A percentile compares a stretch with the other conserved stretches of the same genome.
phyloP scores from a whole-genome alignment of 805 yeast species.

The Saccharomycopsis schoenii region DNA sequence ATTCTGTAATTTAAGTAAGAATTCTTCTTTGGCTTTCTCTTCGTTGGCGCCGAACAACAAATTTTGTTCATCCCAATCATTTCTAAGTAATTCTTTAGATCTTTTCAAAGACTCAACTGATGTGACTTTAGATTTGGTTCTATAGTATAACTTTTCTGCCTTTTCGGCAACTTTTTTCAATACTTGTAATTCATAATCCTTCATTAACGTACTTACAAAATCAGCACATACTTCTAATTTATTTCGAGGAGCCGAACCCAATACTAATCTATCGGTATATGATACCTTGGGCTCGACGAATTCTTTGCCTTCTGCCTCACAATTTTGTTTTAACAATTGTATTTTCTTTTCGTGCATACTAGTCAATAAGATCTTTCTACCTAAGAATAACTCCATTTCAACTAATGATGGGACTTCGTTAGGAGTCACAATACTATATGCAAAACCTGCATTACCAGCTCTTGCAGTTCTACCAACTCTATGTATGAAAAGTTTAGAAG shows the following conservation, averaged over 20 bases:
- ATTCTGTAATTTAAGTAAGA: conserved; percentile 62
- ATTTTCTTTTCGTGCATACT: conserved; percentile 57
- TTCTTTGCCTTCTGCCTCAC: conserved; percentile 31
- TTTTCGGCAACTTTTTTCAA: conserved; percentile 64
- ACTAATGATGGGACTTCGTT: conserved; percentile 81
- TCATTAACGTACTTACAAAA: conserved; percentile 49
- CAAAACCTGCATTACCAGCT: conserved; percentile 98
- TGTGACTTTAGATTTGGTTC: conserved; percentile 72
- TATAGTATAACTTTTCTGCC: conserved; percentile 80
- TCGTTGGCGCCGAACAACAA: conserved; percentile 57
- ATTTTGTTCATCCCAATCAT: conserved; percentile 88
- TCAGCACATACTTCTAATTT: conserved; percentile 68
- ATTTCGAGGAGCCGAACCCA: conserved; percentile 74
- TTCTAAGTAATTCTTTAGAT: conserved; percentile 58
- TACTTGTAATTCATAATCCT: conserved; percentile 57
- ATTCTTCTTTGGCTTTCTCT: conserved; percentile 62
- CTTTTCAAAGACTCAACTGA: conserved; percentile 79
- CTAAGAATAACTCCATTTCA: conserved; percentile 84
- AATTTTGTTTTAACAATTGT: conserved; percentile 38
- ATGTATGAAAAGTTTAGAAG: conserved; percentile 90
- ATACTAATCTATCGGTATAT: conserved; percentile 65
- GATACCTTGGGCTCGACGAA: conserved; percentile 49
- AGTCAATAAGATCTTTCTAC: conserved; percentile 66
- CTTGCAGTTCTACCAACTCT: conserved; percentile 99
- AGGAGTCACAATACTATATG: conserved; percentile 79